These are phyloP conservation scores for Tuber borchii DNA, from an alignment of 495 filamentous ascomycete genomes.

Conservation along the genomic window DNA sequence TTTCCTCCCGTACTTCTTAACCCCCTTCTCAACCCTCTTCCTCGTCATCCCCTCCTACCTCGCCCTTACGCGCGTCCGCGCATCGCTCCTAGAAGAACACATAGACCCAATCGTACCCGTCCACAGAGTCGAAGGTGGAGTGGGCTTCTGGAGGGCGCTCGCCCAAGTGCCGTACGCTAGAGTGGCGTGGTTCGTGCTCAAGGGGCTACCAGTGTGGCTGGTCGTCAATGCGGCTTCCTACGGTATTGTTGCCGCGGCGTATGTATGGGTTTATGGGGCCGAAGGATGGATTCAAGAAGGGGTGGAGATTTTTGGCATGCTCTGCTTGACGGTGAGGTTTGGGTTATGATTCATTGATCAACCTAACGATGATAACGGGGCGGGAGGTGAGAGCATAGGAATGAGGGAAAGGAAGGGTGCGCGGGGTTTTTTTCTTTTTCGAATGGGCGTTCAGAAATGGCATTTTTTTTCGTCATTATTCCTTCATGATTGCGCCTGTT, in stretches of 20 bases:
- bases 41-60: slow-evolving; percentile 3
- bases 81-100: background rate
- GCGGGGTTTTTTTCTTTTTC: no score
- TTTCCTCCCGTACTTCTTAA: background rate
- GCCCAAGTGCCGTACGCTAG: background rate
- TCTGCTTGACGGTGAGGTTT: background rate
- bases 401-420: background rate
- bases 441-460: background rate
- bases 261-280: background rate
- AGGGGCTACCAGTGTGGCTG: background rate
- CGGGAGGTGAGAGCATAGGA: background rate
- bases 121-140: background rate
- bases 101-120: background rate
- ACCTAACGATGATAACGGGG: background rate
- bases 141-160: background rate
- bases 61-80: background rate
- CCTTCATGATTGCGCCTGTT: background rate
- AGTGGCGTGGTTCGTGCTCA: background rate
- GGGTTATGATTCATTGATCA: background rate
- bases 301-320: background rate
- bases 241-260: background rate
- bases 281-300: background rate
- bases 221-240: background rate
- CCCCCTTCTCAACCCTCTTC: background rate
- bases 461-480: background rate